These are phyloP conservation scores for Fusarium chuoi DNA, from an alignment of 2,329 filamentous ascomycete species.

Conservation along the genomic window DNA sequence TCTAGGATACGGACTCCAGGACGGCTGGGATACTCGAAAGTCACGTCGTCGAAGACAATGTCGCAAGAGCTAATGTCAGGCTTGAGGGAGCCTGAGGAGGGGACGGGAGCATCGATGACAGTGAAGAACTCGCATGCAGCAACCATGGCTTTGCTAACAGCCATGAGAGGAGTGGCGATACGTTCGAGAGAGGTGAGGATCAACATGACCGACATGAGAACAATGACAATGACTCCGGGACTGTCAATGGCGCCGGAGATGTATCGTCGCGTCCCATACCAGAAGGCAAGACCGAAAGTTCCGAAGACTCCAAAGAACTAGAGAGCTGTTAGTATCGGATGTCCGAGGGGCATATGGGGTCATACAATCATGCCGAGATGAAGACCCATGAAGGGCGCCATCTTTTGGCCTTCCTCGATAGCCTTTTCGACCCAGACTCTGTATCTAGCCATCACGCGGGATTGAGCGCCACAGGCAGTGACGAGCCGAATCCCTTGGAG, in stretches of 20 bases:
- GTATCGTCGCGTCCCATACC: constrained; percentile 55
- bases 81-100: constrained; percentile 33
- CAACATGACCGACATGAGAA: constrained; percentile 53
- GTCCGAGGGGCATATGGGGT: not conserved
- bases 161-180: constrained; percentile 54
- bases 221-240: constrained; percentile 52
- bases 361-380: constrained; percentile 34
- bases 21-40: constrained; percentile 36
- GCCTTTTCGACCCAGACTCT: constrained; percentile 52
- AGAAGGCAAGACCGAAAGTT: constrained; percentile 55
- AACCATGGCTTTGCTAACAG: constrained; percentile 45
- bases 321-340: not conserved
- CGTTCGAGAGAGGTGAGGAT: constrained; percentile 49
- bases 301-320: constrained; percentile 49
- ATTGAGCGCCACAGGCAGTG: constrained; percentile 57
- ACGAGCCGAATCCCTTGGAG: constrained; percentile 55
- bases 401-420: constrained; percentile 48
- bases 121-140: constrained; percentile 46
- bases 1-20: constrained; percentile 48
- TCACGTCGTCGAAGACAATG: constrained; percentile 57
- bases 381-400: constrained; percentile 36
- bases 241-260: constrained; percentile 47
- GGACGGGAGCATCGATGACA: constrained; percentile 44
- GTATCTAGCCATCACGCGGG: constrained; percentile 51
- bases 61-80: constrained; percentile 45